phyloP scores from a whole-genome alignment of 106 monocot genomes.

The Cymbidium sinense region DNA sequence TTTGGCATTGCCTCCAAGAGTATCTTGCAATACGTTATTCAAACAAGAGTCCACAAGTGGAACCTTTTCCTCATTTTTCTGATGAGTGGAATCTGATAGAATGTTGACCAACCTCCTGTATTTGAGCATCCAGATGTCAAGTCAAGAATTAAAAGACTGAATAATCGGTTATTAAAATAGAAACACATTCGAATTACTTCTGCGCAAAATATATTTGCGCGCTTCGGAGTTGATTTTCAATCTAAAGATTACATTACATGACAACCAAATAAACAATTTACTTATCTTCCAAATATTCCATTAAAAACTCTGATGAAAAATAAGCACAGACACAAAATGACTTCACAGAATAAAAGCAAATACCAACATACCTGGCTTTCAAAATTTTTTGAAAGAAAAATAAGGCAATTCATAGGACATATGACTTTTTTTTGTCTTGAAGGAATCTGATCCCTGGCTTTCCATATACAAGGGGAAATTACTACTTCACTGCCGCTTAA shows the following conservation, averaged over 20 bases:
- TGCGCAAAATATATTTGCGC: neutral
- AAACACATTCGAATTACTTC: neutral
- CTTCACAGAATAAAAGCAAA: neutral
- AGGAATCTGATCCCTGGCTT: neutral
- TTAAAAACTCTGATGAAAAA: neutral
- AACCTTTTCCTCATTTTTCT: constrained; percentile 23
- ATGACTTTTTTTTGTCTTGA: too few species aligned
- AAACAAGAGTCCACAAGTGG: constrained; percentile 54
- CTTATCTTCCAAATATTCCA: neutral
- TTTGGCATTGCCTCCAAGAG: constrained; percentile 86
- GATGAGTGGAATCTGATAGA: constrained; percentile 31
- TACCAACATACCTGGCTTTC: neutral
- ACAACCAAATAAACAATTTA: neutral
- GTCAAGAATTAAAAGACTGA: neutral
- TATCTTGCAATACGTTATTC: constrained; percentile 67
- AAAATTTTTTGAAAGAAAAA: too few species aligned
- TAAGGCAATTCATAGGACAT: too few species aligned
- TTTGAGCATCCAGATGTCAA: constrained; percentile 2
- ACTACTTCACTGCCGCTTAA: too few species aligned
- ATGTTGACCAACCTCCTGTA: constrained; percentile 67
- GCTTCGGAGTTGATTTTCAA: neutral
- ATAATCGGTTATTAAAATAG: neutral
- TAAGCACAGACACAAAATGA: too few species aligned
- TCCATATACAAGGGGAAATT: neutral
- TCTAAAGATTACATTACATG: too few species aligned